Evolutionary conservation across 306 rosid species (phyloP).

Genomic region (Pachyrhizus erosus): DNA sequence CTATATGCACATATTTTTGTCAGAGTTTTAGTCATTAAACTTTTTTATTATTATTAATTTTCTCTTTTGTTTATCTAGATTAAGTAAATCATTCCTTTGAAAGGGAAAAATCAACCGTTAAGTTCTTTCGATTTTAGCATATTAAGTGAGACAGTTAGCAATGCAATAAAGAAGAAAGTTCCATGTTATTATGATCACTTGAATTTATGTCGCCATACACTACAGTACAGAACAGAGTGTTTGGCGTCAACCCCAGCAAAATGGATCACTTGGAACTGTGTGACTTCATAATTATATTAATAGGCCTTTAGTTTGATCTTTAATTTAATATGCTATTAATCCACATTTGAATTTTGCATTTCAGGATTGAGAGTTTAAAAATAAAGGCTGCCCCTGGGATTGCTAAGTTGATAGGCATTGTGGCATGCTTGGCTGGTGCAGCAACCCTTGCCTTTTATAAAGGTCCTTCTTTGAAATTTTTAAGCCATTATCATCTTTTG

Average conservation of each 20-base stretch:
- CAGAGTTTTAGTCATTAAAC: neutral
- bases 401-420: constrained; percentile 65
- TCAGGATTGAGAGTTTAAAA: constrained; percentile 67
- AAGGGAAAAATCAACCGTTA: neutral
- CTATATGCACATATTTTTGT: neutral
- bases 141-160: neutral
- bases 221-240: neutral
- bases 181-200: neutral
- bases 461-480: constrained; percentile 58
- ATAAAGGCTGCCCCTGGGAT: constrained; percentile 58
- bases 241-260: neutral
- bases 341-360: neutral
- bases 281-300: too few species aligned
- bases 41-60: neutral
- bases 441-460: constrained; percentile 64
- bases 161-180: neutral
- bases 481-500: constrained; percentile 45
- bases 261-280: neutral
- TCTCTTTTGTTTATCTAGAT: neutral
- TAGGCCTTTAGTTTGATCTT: too few species aligned
- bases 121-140: neutral
- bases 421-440: constrained; percentile 63
- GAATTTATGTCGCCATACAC: neutral
- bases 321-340: neutral
- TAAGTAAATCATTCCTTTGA: neutral